Conservation (phyloP, 345 rosid species). For the Pugionium dolabratum region DNA sequence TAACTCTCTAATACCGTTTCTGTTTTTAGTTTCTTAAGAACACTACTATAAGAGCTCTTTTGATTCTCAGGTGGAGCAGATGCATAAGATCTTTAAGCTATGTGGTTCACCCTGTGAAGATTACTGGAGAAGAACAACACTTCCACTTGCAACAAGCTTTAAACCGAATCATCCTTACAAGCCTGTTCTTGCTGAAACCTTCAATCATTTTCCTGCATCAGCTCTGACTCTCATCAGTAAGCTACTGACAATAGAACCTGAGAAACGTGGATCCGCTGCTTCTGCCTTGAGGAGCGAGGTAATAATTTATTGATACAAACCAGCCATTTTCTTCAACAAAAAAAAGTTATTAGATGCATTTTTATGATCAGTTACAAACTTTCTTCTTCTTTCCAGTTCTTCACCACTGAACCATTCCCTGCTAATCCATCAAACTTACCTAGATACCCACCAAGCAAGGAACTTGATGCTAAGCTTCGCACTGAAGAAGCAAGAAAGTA, state of each 20-base stretch:
- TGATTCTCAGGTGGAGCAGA: too few species aligned
- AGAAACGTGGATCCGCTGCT: slow-evolving; percentile 69
- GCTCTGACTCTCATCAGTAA: slow-evolving; percentile 45
- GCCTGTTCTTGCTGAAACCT: too few species aligned
- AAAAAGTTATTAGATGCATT: not conserved
- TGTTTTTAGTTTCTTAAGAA: not conserved
- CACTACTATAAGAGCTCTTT: too few species aligned
- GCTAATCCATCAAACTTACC: slow-evolving; percentile 52
- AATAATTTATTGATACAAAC: not conserved
- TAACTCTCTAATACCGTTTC: not conserved
- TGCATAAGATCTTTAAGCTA: too few species aligned
- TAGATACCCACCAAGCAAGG: too few species aligned
- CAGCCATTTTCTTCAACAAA: not conserved
- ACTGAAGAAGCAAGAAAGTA: slow-evolving; percentile 61
- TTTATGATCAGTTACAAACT: slow-evolving; percentile 9
- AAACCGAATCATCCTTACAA: slow-evolving; percentile 67
- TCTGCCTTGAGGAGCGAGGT: slow-evolving; percentile 71
- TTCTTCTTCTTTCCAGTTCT: slow-evolving; percentile 49
- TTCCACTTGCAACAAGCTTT: slow-evolving; percentile 58
- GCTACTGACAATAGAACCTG: slow-evolving; percentile 71
- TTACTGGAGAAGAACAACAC: slow-evolving; percentile 75
- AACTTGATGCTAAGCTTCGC: slow-evolving; percentile 47
- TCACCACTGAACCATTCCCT: slow-evolving; percentile 60
- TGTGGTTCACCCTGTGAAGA: slow-evolving; percentile 36
- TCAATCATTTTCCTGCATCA: too few species aligned